Base-by-base conservation (phyloP, 192 early-diverging fungal genomes). In the Haplosporangium gracile region DNA sequence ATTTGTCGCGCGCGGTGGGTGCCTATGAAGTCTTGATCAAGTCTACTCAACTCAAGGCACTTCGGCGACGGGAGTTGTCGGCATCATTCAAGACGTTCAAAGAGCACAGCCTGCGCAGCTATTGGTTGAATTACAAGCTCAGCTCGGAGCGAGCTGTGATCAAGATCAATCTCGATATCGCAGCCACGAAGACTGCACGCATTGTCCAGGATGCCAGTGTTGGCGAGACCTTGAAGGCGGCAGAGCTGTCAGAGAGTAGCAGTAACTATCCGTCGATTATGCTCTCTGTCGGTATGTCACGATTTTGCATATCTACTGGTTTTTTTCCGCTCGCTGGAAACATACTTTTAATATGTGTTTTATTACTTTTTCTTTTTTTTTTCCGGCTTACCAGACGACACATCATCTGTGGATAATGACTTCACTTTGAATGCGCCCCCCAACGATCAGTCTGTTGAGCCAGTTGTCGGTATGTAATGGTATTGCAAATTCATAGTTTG, bases 101-200 rank as follows among this genome's bases (percentile, higher is more conserved):
- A n/a, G 49, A 69, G 5, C 75, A 69, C 65, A 47, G 75, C 47
- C 75, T 77, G 63, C 60, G 18, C 0, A 5, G 65, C 10, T 77
- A 29, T 43, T 77, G 42, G 57, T 69, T 39, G 24, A 76, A 76
- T 65, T 57, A 43, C 57, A 76, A 26, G 18, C 74, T 76, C 36
- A 42, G 24, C 39, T 39, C n/a, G 36, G 57, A 76, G 57, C 74
- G 74, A 57, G 34, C 39, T n/a, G 38, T 43, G 39, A 76, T 38
- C 7, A 57, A 76, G 74, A 76, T 38, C 51, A 76, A 76, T 57
- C 42, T 76, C 4, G 57, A 65, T 24, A 65, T 40, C 15, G 40
- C 38, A 34, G 57, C 74, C 38, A n/a, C 55, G 57, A 76, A 76
- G 39, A 76, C 74, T 65, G 74, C 55, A 34, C 38, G 74, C 4